Base-by-base conservation (phyloP, 352 stramenopile genomes). In the Pythium monospermum region DNA sequence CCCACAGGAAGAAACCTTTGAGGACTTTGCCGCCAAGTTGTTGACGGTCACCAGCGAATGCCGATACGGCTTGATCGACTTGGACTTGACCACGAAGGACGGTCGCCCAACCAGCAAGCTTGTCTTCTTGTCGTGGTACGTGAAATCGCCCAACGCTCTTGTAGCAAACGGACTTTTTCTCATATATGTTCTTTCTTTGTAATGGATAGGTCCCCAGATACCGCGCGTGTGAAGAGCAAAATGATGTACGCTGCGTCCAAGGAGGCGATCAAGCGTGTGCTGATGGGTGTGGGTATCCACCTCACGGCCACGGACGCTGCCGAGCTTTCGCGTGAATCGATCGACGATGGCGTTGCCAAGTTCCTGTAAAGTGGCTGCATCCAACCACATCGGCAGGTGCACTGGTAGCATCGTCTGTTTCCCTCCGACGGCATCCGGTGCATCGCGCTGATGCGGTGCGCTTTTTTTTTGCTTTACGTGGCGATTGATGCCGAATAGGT, bases 171-270 rank as follows among this genome's bases (percentile, higher is more conserved):
- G 30, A 39, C 25, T 49, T 43, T 22, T 41, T 27, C 18, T 35
- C 4, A 6, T 35, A 18, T 21, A 37, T 41, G 11, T 51, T 28
- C 10, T n/a, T n/a, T 19, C 11, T 44, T 1, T 32, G 15, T 26
- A 13, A 35, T 35, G 30, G 30, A 33, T 33, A 88, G 78, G 78
- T 97, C 92, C 52, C 94, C 94, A 19, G 94, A 98, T 69, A 96
- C 83, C 46, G 85, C 89, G 3, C 74, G 69, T 15, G 83, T 98
- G 47, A 95, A 96, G 75, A 79, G 76, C 47, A 98, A 98, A 78
- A 98, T 98, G 94, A 57, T 98, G 31, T 98, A 98, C 79, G 83
- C 84, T 49, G 89, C 87, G 18, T 97, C 87, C 23, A 98, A 98
- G 76, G 92, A 98, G 68, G 76, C 87, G 39, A 85, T 98, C 65